Base-by-base conservation (phyloP, 2,329 filamentous ascomycete genomes). In the Aspergillus texensis region DNA sequence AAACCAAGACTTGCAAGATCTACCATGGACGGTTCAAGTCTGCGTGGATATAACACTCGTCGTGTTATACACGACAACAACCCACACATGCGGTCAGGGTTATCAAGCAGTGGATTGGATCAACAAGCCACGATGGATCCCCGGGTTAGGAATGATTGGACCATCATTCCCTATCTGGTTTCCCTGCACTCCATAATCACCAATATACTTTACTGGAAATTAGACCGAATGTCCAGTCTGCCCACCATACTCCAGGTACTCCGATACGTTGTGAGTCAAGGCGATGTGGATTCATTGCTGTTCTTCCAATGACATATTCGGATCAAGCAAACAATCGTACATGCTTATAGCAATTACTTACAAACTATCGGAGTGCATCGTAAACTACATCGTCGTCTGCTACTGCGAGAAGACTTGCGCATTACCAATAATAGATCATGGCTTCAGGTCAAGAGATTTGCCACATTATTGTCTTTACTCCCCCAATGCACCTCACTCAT, bases 111-210 rank as follows among this genome's bases (percentile, higher is more conserved):
- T 30, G 48, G 55, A 39, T 59, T 67, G 63, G 65, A 65, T 65
- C 63, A 63, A 65, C 64, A 65, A 58, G 62, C 63, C 63, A 67
- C 63, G 61, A 61, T 61, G 39, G 61, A 65, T 67, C 63, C 63
- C 61, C 65, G 55, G 41, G 56, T 16, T 16, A 34, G 48, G 28
- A 52, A 52, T 52, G 16, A 52, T 32, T 52, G 28, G 48, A 32
- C 48, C 34, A 52, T 52, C 48, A 52, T 52, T 52, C 48, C 48
- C 48, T 52, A 34, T 32, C 48, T 52, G 28, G 48, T 34, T 52
- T 34, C 48, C 19, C n/a, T 52, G 28, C 28, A 52, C 16, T 32
- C 28, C 16, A n/a, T 34, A 21, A 19, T 28, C 28, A 52, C 48
- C 14, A 32, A 52, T 52, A 52, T 34, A 21, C 48, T 52, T 48